Evolutionary conservation across 208 protist species (phyloP), one percentile per base, ranked within the genome.

Genomic region (Leishmania braziliensis): DNA sequence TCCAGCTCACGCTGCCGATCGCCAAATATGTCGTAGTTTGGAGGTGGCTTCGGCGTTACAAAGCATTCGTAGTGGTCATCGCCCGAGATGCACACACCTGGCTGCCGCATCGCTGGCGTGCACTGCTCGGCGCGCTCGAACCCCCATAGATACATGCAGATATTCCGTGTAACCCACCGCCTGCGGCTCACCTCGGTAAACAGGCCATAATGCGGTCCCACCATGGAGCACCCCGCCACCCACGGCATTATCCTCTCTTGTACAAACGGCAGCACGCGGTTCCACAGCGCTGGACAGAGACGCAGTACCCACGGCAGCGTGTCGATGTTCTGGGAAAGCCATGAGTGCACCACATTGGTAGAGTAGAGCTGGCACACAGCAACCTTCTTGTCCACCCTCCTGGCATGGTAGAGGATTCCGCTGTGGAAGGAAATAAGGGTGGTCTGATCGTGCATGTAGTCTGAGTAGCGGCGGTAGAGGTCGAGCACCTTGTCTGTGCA

Each of bases 361-460:
- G 79, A 82, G 86, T 96, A 95, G 48, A 97, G 80, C 74, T 93
- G 89, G 29, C 95, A 93, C 12, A 94, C 89, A 5, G 94, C 95
- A 48, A 98, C 84, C 26, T 90, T 83, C 50, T 85, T 82, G 84
- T 97, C 90, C 16, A 81, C 84, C 78, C 87, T 78, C 18, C 95
- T 89, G 16, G 93, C 87, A 79, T 90, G 82, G 83, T 98, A 98
- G 16, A 98, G 86, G 20, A 90, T 73, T 9, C 68, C 69, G 10
- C 94, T 92, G 75, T 92, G 79, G 65, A 98, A 97, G 5, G 93
- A 91, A 69, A 97, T 95, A n/a, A 98, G 73, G n/a, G 90, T 95
- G 20, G 95, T 91, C 46, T 97, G 88, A 51, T 95, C 87, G 85
- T 97, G 97, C 89, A 98, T 94, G 79, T 95, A 96, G 53, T 95